These are phyloP conservation scores for Phytophthora chlamydospora DNA, from an alignment of 352 stramenopile species.

Conservation along the genomic window DNA sequence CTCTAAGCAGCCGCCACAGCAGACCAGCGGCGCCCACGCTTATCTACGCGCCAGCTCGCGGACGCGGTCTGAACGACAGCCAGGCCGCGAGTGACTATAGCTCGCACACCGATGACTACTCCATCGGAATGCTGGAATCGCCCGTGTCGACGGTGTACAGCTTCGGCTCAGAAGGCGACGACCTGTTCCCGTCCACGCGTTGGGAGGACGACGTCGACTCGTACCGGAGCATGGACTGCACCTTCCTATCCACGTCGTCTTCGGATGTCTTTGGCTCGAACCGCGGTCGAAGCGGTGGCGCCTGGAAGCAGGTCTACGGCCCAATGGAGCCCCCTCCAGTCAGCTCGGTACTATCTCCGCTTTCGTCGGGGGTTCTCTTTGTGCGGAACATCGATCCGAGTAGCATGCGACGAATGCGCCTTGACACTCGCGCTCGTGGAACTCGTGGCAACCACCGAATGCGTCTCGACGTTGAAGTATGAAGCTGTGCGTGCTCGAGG, in stretches of 20 bases:
- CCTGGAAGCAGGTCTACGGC: constrained; percentile 37
- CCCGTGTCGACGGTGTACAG: constrained; percentile 38
- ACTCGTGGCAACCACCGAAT: constrained; percentile 17
- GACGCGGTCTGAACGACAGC: constrained; percentile 15
- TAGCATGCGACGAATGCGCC: constrained; percentile 24
- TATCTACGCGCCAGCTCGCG: constrained; percentile 30
- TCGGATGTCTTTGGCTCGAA: constrained; percentile 38
- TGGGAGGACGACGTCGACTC: constrained; percentile 42
- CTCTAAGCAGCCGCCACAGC: constrained; percentile 29
- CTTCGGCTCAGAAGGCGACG: constrained; percentile 31
- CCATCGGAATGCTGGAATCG: constrained; percentile 39
- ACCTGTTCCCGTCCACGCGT: constrained; percentile 22
- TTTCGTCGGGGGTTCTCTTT: constrained; percentile 29
- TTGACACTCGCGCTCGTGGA: constrained; percentile 24
- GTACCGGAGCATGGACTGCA: constrained; percentile 34
- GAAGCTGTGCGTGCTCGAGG: not conserved
- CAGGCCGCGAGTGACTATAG: constrained; percentile 29
- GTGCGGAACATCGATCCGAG: constrained; percentile 26
- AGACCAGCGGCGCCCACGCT: constrained; percentile 21
- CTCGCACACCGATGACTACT: constrained; percentile 40
- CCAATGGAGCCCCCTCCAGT: constrained; percentile 12
- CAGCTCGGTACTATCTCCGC: constrained; percentile 8
- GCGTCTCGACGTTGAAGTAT: constrained; percentile 32
- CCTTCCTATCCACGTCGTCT: constrained; percentile 35
- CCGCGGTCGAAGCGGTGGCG: constrained; percentile 8